Evolutionary conservation across 2,329 filamentous ascomycete species (phyloP).

Genomic region (Talaromyces albobiverticillius): DNA sequence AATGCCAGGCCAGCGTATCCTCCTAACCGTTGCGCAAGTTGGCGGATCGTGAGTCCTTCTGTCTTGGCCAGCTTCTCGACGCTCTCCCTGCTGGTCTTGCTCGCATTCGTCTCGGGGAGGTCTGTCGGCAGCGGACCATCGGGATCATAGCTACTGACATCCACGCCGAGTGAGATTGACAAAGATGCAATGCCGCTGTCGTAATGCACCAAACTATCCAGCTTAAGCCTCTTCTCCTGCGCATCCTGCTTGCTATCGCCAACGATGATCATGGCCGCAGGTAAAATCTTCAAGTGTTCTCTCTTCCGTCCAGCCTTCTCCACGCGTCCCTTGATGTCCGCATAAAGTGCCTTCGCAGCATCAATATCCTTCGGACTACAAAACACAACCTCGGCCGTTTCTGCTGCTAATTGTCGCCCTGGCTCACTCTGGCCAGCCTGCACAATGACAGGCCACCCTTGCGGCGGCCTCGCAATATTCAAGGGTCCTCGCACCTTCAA

Average conservation of each 20-base stretch:
- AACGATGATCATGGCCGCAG: conserved; percentile 51
- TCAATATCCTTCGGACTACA: conserved; percentile 49
- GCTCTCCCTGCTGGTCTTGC: conserved; percentile 47
- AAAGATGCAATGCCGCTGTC: conserved; percentile 55
- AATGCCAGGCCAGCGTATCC: conserved; percentile 52
- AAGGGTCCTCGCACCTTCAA: conserved; percentile 49
- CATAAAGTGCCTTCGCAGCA: conserved; percentile 48
- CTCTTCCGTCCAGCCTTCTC: conserved; percentile 44
- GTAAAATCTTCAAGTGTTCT: conserved; percentile 51
- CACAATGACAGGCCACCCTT: conserved; percentile 57
- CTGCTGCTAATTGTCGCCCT: conserved; percentile 50
- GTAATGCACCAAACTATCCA: conserved; percentile 55
- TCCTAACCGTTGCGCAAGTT: conserved; percentile 51
- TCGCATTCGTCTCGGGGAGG: conserved; percentile 54
- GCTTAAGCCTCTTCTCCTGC: conserved; percentile 45
- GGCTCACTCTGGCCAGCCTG: conserved; percentile 55
- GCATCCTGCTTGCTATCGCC: conserved; percentile 52
- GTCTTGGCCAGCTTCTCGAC: conserved; percentile 46
- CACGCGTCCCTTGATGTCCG: conserved; percentile 51
- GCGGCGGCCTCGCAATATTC: conserved; percentile 53
- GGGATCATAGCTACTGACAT: conserved; percentile 49
- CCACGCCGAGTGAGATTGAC: conserved; percentile 47
- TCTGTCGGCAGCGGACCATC: conserved; percentile 49
- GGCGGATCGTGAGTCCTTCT: conserved; percentile 50
- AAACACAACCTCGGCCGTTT: conserved; percentile 55